Evolutionary conservation across 768 basidiomycete genomes (phyloP).

Genomic region (Mycena galericulata): DNA sequence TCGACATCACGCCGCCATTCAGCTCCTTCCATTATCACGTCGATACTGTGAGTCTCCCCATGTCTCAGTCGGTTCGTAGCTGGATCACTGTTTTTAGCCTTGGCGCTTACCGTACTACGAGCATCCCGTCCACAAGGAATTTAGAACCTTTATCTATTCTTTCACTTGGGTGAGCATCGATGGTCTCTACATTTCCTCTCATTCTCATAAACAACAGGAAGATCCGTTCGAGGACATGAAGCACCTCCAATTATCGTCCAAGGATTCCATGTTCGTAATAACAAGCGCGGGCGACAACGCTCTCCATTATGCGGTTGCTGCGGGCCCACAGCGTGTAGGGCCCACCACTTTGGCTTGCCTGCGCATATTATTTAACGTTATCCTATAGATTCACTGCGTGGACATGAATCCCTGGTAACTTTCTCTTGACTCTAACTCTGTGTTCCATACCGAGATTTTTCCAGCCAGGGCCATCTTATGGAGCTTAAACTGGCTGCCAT

Average conservation of each 20-base stretch:
- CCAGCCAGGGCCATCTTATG: slow-evolving; percentile 78
- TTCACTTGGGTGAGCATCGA: slow-evolving; percentile 66
- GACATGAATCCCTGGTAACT: slow-evolving; percentile 62
- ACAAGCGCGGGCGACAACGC: slow-evolving; percentile 87
- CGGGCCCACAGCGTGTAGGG: slow-evolving; percentile 63
- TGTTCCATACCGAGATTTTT: not conserved
- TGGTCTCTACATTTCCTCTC: not conserved
- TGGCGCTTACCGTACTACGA: slow-evolving; percentile 82
- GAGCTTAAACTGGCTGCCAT: slow-evolving; percentile 83
- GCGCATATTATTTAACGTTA: not conserved
- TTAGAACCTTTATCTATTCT: slow-evolving; percentile 71
- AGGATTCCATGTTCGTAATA: slow-evolving; percentile 79
- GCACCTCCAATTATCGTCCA: slow-evolving; percentile 64
- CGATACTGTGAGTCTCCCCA: slow-evolving; percentile 51
- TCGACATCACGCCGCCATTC: slow-evolving; percentile 66
- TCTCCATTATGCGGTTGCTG: slow-evolving; percentile 81
- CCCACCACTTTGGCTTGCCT: not conserved
- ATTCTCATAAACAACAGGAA: slow-evolving; percentile 55
- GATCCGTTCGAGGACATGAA: slow-evolving; percentile 82
- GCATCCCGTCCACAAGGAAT: slow-evolving; percentile 75
- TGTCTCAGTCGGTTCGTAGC: slow-evolving; percentile 8
- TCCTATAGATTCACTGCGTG: slow-evolving; percentile 15
- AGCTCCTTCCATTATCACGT: slow-evolving; percentile 75
- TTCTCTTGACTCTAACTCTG: not conserved
- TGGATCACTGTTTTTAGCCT: slow-evolving; percentile 45